Evolutionary conservation across 2,329 filamentous ascomycete genomes (phyloP), one percentile per base, ranked within the genome.

Genomic region (Xylariaceae sp.): DNA sequence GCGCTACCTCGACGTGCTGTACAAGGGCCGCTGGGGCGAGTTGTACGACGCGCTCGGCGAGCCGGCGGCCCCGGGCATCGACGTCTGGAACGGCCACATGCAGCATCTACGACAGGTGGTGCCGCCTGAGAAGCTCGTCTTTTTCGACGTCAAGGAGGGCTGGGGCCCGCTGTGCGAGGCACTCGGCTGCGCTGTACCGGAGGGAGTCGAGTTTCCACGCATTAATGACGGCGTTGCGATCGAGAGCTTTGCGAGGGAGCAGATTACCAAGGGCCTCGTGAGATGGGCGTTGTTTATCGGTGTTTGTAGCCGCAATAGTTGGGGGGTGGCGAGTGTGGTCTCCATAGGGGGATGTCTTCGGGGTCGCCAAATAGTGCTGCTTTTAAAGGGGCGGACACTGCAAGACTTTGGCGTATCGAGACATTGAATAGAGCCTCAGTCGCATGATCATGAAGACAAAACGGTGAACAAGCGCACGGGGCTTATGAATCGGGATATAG

Each of bases 121-220:
- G 7, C 43, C 39, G 12, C 35, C 40, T 6, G 40, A 50, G 27
- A 46, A 44, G 19, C 37, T 50, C 11, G 33, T 48, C 10, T 48
- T 51, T 33, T 50, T 50, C 27, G 37, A 50, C 22, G 48, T 51
- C 9, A 35, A 35, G 16, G 48, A 50, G 8, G 45, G 44, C 15
- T 49, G 46, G 45, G 39, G 24, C 14, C 45, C 45, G 5, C 25
- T 50, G 19, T 47, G 45, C 25, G 37, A 50, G 19, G 39, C 40
- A 25, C 34, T 49, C 13, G 35, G 23, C n/a, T 39, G 36, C 12
- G 40, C 45, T 13, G 42, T 47, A n/a, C 45, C 45, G 2, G 42
- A 45, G 24, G 40, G 37, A 5, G 39, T 47, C 27, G 39, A 38
- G 3, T 49, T 49, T 33, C 48, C 45, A 18, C 42, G 31, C 12